These are phyloP conservation scores for Pseudoneurospora amorphoporcata DNA, from an alignment of 495 filamentous ascomycete genomes.

Conservation along the genomic window DNA sequence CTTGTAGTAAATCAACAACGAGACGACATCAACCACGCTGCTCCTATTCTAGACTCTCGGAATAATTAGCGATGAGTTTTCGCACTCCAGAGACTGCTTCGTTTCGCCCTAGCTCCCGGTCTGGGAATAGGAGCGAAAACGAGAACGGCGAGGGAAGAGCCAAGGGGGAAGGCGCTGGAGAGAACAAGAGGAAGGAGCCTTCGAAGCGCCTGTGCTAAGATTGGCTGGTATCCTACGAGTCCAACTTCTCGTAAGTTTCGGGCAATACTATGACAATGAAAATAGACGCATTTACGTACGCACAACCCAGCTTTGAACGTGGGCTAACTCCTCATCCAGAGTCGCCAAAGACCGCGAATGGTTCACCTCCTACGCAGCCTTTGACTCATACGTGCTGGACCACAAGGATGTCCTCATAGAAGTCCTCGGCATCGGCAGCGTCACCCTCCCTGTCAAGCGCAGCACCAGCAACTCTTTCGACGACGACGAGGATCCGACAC, in stretches of 20 bases:
- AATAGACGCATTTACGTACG: not conserved
- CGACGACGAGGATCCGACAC: not conserved
- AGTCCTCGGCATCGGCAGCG: not conserved
- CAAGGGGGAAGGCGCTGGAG: not conserved
- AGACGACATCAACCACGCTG: not conserved
- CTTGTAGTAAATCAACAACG: no score
- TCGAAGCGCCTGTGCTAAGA: not conserved
- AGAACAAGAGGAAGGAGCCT: not conserved
- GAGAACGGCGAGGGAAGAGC: not conserved
- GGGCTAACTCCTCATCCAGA: not conserved
- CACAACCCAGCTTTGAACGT: not conserved
- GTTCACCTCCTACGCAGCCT: not conserved
- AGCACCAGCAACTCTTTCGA: not conserved
- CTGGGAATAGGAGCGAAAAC: not conserved
- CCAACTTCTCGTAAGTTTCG: not conserved
- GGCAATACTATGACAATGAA: not conserved
- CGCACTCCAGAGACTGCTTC: not conserved
- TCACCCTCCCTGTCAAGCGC: not conserved
- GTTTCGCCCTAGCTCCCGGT: not conserved
- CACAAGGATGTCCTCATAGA: not conserved
- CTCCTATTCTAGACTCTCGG: not conserved
- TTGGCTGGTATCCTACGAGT: not conserved
- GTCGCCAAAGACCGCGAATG: not conserved
- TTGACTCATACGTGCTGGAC: not conserved
- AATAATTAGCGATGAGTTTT: not conserved